phyloP scores from a whole-genome alignment of 2,329 filamentous ascomycete species.

The Trichoderma citrinoviride region DNA sequence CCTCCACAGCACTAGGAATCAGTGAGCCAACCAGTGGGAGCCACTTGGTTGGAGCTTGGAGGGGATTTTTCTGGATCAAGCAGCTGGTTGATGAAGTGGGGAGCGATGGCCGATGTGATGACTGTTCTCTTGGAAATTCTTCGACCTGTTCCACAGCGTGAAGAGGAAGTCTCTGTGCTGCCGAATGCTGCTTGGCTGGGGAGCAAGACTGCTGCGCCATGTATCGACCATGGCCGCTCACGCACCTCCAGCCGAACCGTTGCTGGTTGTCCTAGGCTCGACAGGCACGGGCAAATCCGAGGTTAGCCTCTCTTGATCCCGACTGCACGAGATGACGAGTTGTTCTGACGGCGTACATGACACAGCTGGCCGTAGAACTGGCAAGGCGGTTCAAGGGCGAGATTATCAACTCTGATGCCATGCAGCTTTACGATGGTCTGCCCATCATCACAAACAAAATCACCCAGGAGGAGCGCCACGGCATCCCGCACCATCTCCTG shows the following conservation, averaged over 20 bases:
- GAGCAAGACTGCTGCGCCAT: constrained; percentile 32
- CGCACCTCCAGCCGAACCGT: constrained; percentile 50
- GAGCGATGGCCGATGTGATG: not conserved
- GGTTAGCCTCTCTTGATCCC: constrained; percentile 47
- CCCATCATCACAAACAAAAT: constrained; percentile 97
- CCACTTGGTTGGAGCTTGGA: constrained; percentile 7
- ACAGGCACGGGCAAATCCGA: constrained; percentile 94
- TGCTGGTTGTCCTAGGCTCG: constrained; percentile 81
- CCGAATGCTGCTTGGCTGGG: constrained; percentile 33
- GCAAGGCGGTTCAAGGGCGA: constrained; percentile 84
- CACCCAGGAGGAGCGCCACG: constrained; percentile 67
- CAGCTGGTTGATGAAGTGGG: constrained; percentile 3
- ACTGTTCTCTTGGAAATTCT: constrained; percentile 9
- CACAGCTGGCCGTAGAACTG: constrained; percentile 84
- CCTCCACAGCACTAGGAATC: not conserved
- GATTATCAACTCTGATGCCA: constrained; percentile 94
- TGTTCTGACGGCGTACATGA: not conserved
- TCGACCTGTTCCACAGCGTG: not conserved
- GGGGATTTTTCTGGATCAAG: not conserved
- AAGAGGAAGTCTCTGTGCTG: constrained; percentile 21
- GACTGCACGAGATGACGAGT: not conserved
- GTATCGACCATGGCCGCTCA: constrained; percentile 40
- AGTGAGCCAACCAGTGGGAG: constrained; percentile 16
- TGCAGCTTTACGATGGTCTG: constrained; percentile 92
- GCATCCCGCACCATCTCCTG: constrained; percentile 83